Percentiles rank a stretch among this genome's conserved stretches.
Conservation (phyloP, 257 asterid species). For the Craterostigma plantagineum region DNA sequence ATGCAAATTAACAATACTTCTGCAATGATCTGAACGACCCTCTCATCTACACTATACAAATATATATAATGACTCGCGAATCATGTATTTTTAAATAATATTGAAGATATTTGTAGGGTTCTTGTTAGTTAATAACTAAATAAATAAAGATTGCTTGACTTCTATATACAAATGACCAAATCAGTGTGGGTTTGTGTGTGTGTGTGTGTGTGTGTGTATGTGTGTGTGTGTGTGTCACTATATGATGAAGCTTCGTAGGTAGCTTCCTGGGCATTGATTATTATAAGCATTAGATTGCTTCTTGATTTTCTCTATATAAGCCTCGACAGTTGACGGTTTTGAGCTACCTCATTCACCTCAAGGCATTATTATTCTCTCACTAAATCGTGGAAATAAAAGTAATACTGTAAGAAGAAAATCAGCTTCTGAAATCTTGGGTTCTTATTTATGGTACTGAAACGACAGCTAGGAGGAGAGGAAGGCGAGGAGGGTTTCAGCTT, state of each 20-base stretch:
- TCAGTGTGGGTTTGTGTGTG: conserved; percentile 9
- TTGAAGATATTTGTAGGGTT: too few relatives aligned
- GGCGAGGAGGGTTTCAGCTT: conserved; percentile 30
- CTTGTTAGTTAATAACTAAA: too few relatives aligned
- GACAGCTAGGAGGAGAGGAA: conserved; percentile 27
- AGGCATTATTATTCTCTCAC: neutral
- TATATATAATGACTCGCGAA: too few relatives aligned
- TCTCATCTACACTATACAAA: too few relatives aligned
- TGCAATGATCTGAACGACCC: too few relatives aligned
- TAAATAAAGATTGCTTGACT: conserved; percentile 22
- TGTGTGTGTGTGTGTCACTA: conserved; percentile 10
- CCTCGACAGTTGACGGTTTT: conserved; percentile 18
- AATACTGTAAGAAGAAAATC: neutral
- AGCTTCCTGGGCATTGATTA: conserved; percentile 21
- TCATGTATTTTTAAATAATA: too few relatives aligned
- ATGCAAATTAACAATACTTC: neutral
- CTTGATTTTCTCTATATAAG: conserved; percentile 7
- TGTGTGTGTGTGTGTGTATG: too few relatives aligned
- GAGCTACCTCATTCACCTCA: conserved; percentile 7
- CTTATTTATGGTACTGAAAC: conserved; percentile 50
- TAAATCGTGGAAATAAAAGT: conserved; percentile 1
- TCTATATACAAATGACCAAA: conserved; percentile 2
- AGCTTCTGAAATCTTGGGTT: conserved; percentile 4
- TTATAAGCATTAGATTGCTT: neutral
- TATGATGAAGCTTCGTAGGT: conserved; percentile 37